Evolutionary conservation across 2,329 filamentous ascomycete species (phyloP), one percentile per base, ranked within the genome.

Genomic region (Penicillium hesseltinei): DNA sequence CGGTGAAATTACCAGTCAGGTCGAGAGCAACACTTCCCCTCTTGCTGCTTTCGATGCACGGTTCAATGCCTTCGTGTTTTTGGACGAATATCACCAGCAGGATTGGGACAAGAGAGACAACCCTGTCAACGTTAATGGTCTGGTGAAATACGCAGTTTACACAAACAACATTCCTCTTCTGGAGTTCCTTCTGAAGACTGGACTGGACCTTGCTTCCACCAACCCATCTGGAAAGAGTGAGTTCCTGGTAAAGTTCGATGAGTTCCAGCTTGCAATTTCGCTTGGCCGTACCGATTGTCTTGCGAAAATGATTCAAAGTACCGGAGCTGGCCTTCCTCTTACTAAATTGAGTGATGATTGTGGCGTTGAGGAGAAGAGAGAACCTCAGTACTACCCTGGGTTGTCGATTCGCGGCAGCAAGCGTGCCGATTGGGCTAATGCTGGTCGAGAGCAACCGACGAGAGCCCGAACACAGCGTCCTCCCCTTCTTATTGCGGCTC

Each of bases 351-450:
- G 89, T 43, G 83, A 87, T 72, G 83, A 82, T 56, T 87, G 81
- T 55, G 88, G 88, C 3, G 73, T 88, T 1, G 81, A 88, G 65
- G 71, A 87, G 48, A 79, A 84, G 52, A 78, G 84, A 62, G 89
- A 88, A 70, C 84, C 89, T 1, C 82, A 82, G 19, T 90, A 84
- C 71, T 95, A 95, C 68, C 88, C 90, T 71, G 91, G 91, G 0
- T 73, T 93, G 31, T 87, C 85, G 1, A 87, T 95, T 1, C 86
- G 89, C 62, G 90, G 90, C 2, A 86, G 85, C 71, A 92, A 92
- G 73, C 79, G 85, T 48, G 77, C 79, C 35, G 90, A 92, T 64
- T 95, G 90, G 91, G 88, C 89, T 1, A 81, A 80, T 23, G 84
- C 84, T 7, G 85, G 85, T 3, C 81, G 83, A 23, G 45, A 23